phyloP scores from a whole-genome alignment of 768 basidiomycete species.

The Rhizopogon salebrosus region DNA sequence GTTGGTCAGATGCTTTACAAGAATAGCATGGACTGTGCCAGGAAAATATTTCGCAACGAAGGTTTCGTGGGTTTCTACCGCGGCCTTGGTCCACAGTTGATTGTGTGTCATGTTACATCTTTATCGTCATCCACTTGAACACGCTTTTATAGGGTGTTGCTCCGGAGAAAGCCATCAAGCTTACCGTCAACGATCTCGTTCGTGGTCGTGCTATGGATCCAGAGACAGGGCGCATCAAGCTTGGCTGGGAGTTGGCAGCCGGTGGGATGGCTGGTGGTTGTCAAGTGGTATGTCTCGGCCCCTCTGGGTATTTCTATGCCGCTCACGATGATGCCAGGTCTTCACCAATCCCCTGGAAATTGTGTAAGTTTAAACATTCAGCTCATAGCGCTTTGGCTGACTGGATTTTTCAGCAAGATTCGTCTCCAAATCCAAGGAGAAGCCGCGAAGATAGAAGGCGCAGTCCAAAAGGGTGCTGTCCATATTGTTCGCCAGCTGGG shows the following conservation, averaged over 20 bases:
- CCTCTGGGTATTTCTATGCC: constrained; percentile 1
- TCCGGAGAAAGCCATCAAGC: constrained; percentile 96
- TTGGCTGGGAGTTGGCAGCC: constrained; percentile 88
- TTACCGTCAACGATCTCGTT: constrained; percentile 93
- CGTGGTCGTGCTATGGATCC: constrained; percentile 83
- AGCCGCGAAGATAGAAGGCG: constrained; percentile 81
- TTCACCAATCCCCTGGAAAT: constrained; percentile 98
- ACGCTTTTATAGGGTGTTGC: constrained; percentile 68
- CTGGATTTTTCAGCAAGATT: constrained; percentile 65
- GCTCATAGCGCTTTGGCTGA: neutral
- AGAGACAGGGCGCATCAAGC: constrained; percentile 89
- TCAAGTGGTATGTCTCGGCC: constrained; percentile 79
- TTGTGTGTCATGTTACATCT: constrained; percentile 43
- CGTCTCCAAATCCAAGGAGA: constrained; percentile 95
- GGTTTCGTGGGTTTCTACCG: constrained; percentile 95
- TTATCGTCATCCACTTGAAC: constrained; percentile 5
- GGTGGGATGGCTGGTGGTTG: constrained; percentile 94
- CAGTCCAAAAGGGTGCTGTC: constrained; percentile 75
- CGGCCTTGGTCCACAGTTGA: constrained; percentile 89
- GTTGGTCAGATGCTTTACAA: constrained; percentile 97
- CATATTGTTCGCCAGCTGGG: constrained; percentile 94
- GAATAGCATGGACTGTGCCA: constrained; percentile 92
- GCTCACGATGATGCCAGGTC: constrained; percentile 44
- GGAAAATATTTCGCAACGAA: constrained; percentile 92
- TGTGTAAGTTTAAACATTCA: constrained; percentile 50